phyloP scores from a whole-genome alignment of 163 green algal species.

The Scenedesmus sp. region DNA sequence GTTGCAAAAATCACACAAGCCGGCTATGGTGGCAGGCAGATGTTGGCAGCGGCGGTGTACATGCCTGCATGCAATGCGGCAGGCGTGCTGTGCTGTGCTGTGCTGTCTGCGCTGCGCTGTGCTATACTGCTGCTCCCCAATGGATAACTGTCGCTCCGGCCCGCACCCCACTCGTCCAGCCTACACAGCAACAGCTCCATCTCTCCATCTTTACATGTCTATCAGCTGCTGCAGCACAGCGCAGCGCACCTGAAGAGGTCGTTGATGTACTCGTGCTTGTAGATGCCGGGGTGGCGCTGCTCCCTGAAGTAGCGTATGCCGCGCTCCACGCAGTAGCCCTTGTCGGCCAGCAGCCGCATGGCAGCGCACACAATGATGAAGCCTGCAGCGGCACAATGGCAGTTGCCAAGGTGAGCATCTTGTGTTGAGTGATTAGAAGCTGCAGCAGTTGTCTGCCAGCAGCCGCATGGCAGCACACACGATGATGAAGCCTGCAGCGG shows the following conservation, averaged over 20 bases:
- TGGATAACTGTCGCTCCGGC: too few relatives aligned
- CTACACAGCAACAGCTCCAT: not conserved
- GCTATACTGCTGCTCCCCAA: too few relatives aligned
- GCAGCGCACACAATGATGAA: conserved; percentile 89
- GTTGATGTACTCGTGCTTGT: conserved; percentile 97
- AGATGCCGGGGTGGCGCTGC: conserved; percentile 92
- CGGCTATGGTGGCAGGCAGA: too few relatives aligned
- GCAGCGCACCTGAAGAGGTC: conserved; percentile 78
- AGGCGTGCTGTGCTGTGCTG: too few relatives aligned
- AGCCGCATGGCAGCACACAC: conserved; percentile 80
- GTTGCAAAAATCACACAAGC: too few relatives aligned
- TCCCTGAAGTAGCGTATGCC: conserved; percentile 80
- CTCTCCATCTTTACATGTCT: not conserved
- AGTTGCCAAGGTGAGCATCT: not conserved
- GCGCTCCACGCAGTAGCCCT: conserved; percentile 61
- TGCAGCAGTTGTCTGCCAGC: conserved; percentile 52
- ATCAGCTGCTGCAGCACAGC: not conserved
- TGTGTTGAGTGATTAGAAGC: not conserved
- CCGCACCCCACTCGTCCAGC: too few relatives aligned
- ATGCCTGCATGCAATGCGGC: too few relatives aligned
- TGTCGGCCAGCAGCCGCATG: conserved; percentile 69
- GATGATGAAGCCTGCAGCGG: conserved; percentile 88
- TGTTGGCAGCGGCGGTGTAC: too few relatives aligned
- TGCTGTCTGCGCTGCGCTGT: too few relatives aligned
- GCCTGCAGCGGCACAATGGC: conserved; percentile 64